Evolutionary conservation across 805 yeast genomes (phyloP), one percentile per base, ranked within the genome.

Genomic region (Candida germanica): DNA sequence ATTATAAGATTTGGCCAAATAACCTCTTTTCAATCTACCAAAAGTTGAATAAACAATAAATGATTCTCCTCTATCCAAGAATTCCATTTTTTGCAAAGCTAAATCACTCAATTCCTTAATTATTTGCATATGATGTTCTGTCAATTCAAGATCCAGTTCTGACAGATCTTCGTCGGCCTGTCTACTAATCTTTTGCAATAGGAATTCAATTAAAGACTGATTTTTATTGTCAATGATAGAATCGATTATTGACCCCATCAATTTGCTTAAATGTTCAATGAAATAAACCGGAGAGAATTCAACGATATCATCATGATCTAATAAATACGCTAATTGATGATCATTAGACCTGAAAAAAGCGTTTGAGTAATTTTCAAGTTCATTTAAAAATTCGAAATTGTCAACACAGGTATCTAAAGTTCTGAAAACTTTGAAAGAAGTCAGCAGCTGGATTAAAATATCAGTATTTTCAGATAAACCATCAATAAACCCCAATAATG

Each of bases 61-160:
- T 4, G 72, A 62, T 21, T 75, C 75, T 20, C 84, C 83, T 21
- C 74, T 64, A 44, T 81, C 85, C 38, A 81, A 59, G 16, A 66
- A 56, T 23, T 61, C 67, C 53, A 73, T 54, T 40, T 71, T 70
- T 31, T 57, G 57, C 15, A 59, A 39, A 4, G 66, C 72, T 31
- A 59, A 52, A 6, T 53, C 51, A 6, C 70, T 52, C 35, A 69
- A 51, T 3, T 43, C 42, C 26, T 47, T 43, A 33, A 64, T 51
- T 21, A 61, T 42, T 4, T 50, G 51, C 53, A 52, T 50, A 36
- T 54, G 57, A 22, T 38, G 39, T 32, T 47, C 44, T 28, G 56
- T 42, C 29, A 61, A 45, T 19, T 54, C 50, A 26, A 56, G 46
- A 8, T 35, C 18, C 15, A 21, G 22, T 11, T 23, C 34, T 12